Evolutionary conservation across 495 filamentous ascomycete species (phyloP).

Genomic region (Penicillium herquei): DNA sequence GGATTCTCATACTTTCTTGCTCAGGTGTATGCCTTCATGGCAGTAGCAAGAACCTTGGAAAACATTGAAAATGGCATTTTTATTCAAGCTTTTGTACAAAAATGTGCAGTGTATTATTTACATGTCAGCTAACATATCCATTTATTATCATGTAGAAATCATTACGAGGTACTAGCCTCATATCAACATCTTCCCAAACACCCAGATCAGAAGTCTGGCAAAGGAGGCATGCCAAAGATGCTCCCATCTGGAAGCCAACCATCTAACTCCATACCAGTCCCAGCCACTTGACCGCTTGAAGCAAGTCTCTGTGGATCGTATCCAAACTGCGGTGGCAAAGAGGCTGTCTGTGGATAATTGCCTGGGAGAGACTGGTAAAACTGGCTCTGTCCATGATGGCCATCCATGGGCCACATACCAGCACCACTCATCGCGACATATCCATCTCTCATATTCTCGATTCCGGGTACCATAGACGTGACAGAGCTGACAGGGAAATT

Average conservation of each 20-base stretch:
- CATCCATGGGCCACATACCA: slow-evolving; percentile 28
- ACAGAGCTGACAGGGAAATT: slow-evolving; percentile 14
- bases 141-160: neutral
- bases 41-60: too few relatives aligned
- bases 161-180: neutral
- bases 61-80: too few relatives aligned
- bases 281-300: slow-evolving; percentile 11
- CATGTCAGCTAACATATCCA: neutral
- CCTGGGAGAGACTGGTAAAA: slow-evolving; percentile 18
- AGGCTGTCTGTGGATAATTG: slow-evolving; percentile 13
- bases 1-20: too few relatives aligned
- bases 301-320: slow-evolving; percentile 29
- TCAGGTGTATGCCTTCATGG: too few relatives aligned
- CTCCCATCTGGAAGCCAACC: slow-evolving; percentile 38
- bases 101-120: neutral
- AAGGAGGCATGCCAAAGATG: slow-evolving; percentile 32
- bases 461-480: slow-evolving; percentile 15
- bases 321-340: slow-evolving; percentile 24
- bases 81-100: too few relatives aligned
- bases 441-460: slow-evolving; percentile 12
- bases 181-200: neutral
- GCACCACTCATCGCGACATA: slow-evolving; percentile 23
- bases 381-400: slow-evolving; percentile 15
- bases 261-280: slow-evolving; percentile 36
- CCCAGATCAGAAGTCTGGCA: slow-evolving; percentile 33